These are phyloP conservation scores for Inga leiocalycina DNA, from an alignment of 306 rosid genomes.

Conservation along the genomic window DNA sequence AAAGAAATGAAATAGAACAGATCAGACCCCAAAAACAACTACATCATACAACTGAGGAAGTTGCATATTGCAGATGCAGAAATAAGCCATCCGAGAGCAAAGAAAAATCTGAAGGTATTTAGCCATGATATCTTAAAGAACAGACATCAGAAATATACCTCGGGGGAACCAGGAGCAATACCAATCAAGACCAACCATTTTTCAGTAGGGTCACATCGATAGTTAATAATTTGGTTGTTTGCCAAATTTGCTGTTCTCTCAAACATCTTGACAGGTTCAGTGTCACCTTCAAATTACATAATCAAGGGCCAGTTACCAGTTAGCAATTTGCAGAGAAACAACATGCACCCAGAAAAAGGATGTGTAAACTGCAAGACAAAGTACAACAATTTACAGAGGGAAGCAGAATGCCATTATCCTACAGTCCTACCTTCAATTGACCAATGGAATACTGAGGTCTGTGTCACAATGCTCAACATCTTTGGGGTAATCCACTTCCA, in stretches of 20 bases:
- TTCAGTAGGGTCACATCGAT: conserved; percentile 93
- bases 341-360: conserved; percentile 25
- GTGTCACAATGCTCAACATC: conserved; percentile 91
- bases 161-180: conserved; percentile 97
- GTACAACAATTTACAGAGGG: conserved; percentile 3
- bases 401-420: conserved; percentile 7
- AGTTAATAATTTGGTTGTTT: conserved; percentile 94
- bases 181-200: conserved; percentile 99
- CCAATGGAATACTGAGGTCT: conserved; percentile 93
- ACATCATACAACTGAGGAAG: neutral
- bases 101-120: conserved; percentile 27
- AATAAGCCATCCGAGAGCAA: neutral
- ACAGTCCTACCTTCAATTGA: conserved; percentile 77
- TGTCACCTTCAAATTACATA: conserved; percentile 64
- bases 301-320: conserved; percentile 34
- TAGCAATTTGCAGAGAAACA: conserved; percentile 23
- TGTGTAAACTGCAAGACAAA: conserved; percentile 4
- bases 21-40: conserved; percentile 17
- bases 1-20: conserved; percentile 29
- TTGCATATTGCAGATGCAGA: conserved; percentile 11
- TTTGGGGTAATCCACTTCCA: conserved; percentile 99
- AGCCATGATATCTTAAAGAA: conserved; percentile 19
- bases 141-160: conserved; percentile 58
- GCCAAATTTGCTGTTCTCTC: conserved; percentile 92
- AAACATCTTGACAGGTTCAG: conserved; percentile 95